Conservation (phyloP, 2,329 filamentous ascomycete genomes). For the Fusarium piperis region DNA sequence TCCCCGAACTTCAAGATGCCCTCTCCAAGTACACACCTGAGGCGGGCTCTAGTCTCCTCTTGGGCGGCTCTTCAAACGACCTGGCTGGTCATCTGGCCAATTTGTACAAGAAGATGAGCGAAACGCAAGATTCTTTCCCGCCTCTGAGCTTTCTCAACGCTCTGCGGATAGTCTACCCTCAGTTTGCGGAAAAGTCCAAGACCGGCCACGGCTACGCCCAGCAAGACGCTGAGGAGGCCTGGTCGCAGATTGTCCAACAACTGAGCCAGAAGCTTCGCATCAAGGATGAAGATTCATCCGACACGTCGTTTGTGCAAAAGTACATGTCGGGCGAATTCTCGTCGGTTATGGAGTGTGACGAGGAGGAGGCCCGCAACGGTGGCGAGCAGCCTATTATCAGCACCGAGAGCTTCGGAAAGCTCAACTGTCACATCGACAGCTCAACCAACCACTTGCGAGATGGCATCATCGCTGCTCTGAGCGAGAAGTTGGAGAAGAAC, state of each 20-base stretch:
- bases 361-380: constrained; percentile 76
- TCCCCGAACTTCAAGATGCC: constrained; percentile 89
- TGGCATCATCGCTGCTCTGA: constrained; percentile 82
- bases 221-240: constrained; percentile 98
- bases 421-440: constrained; percentile 93
- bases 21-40: constrained; percentile 66
- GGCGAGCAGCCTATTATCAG: constrained; percentile 76
- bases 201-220: constrained; percentile 90
- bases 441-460: constrained; percentile 91
- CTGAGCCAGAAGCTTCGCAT: constrained; percentile 80
- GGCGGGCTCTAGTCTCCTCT: constrained; percentile 55
- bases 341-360: constrained; percentile 83
- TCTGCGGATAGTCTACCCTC: constrained; percentile 82
- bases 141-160: constrained; percentile 85
- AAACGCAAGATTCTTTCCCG: constrained; percentile 87
- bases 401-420: constrained; percentile 85
- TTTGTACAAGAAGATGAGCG: constrained; percentile 88
- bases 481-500: constrained; percentile 90
- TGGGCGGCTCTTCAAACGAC: constrained; percentile 61
- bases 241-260: constrained; percentile 92
- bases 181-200: constrained; percentile 90
- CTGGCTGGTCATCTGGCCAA: constrained; percentile 81
- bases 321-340: constrained; percentile 88
- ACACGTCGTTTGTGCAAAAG: constrained; percentile 83
- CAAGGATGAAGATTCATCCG: constrained; percentile 61